phyloP scores from a whole-genome alignment of 495 filamentous ascomycete species.

The Hypoxylon crocopeplum region DNA sequence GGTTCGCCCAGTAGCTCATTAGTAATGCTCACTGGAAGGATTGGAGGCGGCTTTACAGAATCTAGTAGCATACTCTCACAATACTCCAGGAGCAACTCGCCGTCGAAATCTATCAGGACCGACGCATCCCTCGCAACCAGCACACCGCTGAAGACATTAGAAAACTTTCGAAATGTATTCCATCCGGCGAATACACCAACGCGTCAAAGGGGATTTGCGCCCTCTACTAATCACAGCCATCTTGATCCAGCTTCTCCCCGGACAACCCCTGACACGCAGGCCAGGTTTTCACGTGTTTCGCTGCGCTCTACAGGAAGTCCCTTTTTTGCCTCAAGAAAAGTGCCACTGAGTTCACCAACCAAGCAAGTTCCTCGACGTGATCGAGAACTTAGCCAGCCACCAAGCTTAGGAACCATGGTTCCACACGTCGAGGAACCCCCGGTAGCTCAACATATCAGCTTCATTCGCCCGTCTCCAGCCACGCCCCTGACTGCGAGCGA shows the following conservation, averaged over 20 bases:
- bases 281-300: conserved; percentile 1
- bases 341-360: not conserved
- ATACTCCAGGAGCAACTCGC: conserved; percentile 28
- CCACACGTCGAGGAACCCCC: conserved; percentile 37
- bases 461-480: conserved; percentile 20
- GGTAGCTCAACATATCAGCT: conserved; percentile 37
- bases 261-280: conserved; percentile 1
- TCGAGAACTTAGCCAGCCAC: conserved; percentile 20
- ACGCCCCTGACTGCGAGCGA: conserved; percentile 1
- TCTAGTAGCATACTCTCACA: conserved; percentile 35
- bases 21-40: not conserved
- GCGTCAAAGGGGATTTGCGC: not conserved
- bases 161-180: not conserved
- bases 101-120: conserved; percentile 10
- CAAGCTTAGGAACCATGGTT: conserved; percentile 37
- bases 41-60: conserved; percentile 7
- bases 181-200: conserved; percentile 5
- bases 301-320: conserved; percentile 12
- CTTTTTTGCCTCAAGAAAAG: conserved; percentile 24
- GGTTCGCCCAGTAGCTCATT: conserved; percentile 13
- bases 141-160: conserved; percentile 3
- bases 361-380: conserved; percentile 9
- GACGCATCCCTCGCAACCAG: not conserved
- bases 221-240: not conserved
- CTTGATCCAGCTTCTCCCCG: not conserved